Evolutionary conservation across 805 yeast species (phyloP), one percentile per base, ranked within the genome.

Genomic region (Candida ovalis): DNA sequence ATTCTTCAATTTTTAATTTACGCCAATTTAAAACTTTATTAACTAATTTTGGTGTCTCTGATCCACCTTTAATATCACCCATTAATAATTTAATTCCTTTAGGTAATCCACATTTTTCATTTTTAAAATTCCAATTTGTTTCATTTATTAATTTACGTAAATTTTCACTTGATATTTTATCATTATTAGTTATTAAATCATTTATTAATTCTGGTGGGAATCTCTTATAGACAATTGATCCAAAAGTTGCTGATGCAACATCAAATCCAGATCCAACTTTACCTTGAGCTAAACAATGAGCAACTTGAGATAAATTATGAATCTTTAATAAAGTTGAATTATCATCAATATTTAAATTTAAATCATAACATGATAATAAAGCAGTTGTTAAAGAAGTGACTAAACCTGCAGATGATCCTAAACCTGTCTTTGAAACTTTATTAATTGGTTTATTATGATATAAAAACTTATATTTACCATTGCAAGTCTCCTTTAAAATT

Each of bases 191-290:
- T 21, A 65, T 50, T 1, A 59, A 47, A 12, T 55, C 51, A 27
- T 62, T 71, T 43, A 80, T 77, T 32, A 80, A 50, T 6, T 56
- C 64, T 0, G 96, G 88, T 2, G 74, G 69, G 59, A 94, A 94
- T 51, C 99, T 73, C 40, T 79, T 75, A 66, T 94, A 94, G 5
- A 82, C 75, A 41, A 91, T 85, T 0, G 96, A 86, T 1, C 99
- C 99, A 66, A 76, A 92, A 0, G 88, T 84, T 0, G 99, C 99
- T 23, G 97, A 84, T 0, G 96, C 98, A 38, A 94, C 96, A 63
- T 94, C 99, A 66, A 94, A 94, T 0, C 99, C 99, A 3, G 97
- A 89, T 0, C 99, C 99, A 23, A 94, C 83, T 66, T 94, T 94
- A 28, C 88, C 88, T 65, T 94, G 99, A 2, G 99, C 98, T 48